phyloP scores from a whole-genome alignment of 2,329 filamentous ascomycete genomes.

The Colletotrichum sp. region DNA sequence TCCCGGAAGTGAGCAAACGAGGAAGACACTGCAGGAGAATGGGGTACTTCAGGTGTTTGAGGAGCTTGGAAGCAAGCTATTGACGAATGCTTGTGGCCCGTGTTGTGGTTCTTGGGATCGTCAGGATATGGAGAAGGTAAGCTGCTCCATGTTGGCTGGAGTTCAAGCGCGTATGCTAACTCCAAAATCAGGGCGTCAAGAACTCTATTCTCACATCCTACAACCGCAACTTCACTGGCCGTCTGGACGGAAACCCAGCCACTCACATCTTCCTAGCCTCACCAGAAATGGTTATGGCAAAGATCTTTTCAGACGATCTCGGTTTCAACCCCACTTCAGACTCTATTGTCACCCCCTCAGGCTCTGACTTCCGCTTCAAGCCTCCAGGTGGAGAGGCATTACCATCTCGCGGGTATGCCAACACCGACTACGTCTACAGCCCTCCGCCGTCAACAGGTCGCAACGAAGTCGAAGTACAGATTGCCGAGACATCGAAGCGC shows the following conservation, averaged over 20 bases:
- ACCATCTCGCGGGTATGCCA: conserved; percentile 42
- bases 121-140: conserved; percentile 65
- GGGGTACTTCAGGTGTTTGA: conserved; percentile 76
- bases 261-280: conserved; percentile 81
- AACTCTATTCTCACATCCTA: conserved; percentile 83
- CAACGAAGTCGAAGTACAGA: conserved; percentile 62
- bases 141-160: not conserved
- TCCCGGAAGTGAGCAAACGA: conserved; percentile 77
- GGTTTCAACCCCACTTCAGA: conserved; percentile 79
- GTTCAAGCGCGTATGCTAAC: not conserved
- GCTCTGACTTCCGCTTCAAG: conserved; percentile 76
- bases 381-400: conserved; percentile 70
- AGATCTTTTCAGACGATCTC: conserved; percentile 74
- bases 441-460: conserved; percentile 38
- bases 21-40: conserved; percentile 72
- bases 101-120: conserved; percentile 78
- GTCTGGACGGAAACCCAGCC: conserved; percentile 80
- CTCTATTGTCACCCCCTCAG: conserved; percentile 66
- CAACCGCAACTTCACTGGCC: conserved; percentile 84
- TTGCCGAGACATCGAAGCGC: conserved; percentile 74
- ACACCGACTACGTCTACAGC: conserved; percentile 63
- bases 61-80: conserved; percentile 75
- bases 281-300: conserved; percentile 75
- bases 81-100: conserved; percentile 76
- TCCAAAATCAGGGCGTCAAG: conserved; percentile 53